Conservation (phyloP, 768 basidiomycete species). For the Candolleomyces aberdarensis region DNA sequence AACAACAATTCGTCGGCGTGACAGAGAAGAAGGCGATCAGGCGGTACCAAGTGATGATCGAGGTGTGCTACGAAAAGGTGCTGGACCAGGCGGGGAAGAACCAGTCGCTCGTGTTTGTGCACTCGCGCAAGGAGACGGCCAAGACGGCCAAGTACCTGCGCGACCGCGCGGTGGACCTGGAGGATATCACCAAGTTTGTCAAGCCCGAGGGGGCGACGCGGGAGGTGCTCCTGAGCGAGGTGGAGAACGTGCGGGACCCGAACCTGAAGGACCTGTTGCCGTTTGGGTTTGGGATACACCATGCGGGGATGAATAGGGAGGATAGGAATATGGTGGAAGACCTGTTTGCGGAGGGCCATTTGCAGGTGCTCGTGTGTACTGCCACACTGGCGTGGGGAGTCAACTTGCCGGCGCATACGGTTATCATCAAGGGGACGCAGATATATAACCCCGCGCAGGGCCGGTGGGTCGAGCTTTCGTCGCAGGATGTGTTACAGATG, state of each 20-base stretch:
- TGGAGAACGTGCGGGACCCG: conserved; percentile 74
- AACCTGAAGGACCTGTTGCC: conserved; percentile 88
- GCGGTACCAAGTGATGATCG: conserved; percentile 96
- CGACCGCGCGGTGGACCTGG: conserved; percentile 94
- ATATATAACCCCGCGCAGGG: conserved; percentile 99
- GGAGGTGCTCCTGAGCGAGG: conserved; percentile 86
- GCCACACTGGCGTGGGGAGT: conserved; percentile 99
- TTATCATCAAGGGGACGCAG: conserved; percentile 99
- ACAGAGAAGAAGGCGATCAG: conserved; percentile 99
- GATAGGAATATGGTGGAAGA: conserved; percentile 93
- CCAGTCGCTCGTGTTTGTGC: conserved; percentile 94
- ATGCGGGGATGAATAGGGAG: conserved; percentile 92
- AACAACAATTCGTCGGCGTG: conserved; percentile 95
- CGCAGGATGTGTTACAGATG: conserved; percentile 98
- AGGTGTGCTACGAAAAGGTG: conserved; percentile 98
- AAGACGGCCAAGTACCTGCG: conserved; percentile 95
- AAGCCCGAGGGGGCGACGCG: conserved; percentile 89
- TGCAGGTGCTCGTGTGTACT: conserved; percentile 95
- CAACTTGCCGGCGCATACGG: conserved; percentile 94
- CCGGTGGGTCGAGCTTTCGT: conserved; percentile 93
- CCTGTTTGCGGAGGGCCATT: conserved; percentile 85
- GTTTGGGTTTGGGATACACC: conserved; percentile 97
- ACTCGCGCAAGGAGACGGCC: conserved; percentile 97
- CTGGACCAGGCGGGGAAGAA: conserved; percentile 87
- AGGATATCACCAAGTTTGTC: conserved; percentile 94